Conservation (phyloP, 208 protist species). For the Crithidia bombi region DNA sequence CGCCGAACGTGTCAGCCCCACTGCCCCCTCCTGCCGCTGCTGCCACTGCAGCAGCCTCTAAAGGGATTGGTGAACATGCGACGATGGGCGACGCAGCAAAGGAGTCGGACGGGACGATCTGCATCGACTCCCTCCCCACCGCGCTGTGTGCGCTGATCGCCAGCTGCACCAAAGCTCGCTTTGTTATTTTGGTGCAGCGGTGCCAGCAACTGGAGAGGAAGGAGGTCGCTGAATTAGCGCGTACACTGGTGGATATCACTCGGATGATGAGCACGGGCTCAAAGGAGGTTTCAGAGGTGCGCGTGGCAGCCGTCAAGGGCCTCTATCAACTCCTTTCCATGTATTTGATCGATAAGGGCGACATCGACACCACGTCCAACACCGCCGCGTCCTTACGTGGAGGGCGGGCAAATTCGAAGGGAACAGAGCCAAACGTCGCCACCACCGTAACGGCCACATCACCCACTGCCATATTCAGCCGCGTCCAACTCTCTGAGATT, state of each 20-base stretch:
- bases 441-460: not conserved
- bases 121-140: conserved; percentile 10
- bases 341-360: conserved; percentile 14
- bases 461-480: not conserved
- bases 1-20: not conserved
- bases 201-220: conserved; percentile 17
- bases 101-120: too few relatives aligned
- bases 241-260: conserved; percentile 14
- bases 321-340: conserved; percentile 21
- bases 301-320: conserved; percentile 19
- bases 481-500: not conserved
- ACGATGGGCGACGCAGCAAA: not conserved
- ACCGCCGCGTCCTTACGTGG: too few relatives aligned
- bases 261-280: not conserved
- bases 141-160: conserved; percentile 31
- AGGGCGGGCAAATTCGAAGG: not conserved
- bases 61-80: not conserved
- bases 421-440: not conserved
- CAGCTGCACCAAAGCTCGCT: conserved; percentile 21
- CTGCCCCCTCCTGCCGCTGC: not conserved
- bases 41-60: not conserved
- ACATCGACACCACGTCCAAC: not conserved
- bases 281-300: not conserved
- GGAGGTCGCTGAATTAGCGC: conserved; percentile 20
- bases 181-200: conserved; percentile 22